Base-by-base conservation (phyloP, 2,329 filamentous ascomycete genomes). In the Colletotrichum lentis region DNA sequence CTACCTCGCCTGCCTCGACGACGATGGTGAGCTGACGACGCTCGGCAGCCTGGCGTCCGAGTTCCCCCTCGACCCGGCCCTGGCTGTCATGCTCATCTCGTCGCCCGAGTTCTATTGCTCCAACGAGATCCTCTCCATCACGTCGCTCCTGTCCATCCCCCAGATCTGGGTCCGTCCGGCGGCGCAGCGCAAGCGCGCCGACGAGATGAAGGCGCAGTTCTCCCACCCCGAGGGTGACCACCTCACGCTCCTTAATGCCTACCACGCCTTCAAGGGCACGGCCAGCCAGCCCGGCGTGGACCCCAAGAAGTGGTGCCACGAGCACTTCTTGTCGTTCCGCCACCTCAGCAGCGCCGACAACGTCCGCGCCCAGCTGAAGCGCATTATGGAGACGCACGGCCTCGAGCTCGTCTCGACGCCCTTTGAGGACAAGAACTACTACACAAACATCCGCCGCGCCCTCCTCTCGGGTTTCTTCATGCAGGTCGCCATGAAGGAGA, bases 51-150 rank as follows among this genome's bases (percentile, higher is more conserved):
- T 97, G 66, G 95, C 96, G 0, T 97, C 96, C 4, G 94, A 97
- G 72, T 99, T 98, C 76, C 96, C 96, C 43, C 87, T 99, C 24
- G 96, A 99, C 77, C 96, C 96, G 1, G 89, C 94, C 0, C 84
- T 99, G 41, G 96, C 96, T 0, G 96, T 99, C 71, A 98, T 99
- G 96, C 86, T 99, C 66, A 97, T 99, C 78, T 94, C 91, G 12
- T 97, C 94, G 8, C 95, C 96, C 12, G 96, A 99, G 76, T 99
- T 99, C 80, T 97, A 96, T 82, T 99, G 96, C 85, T 97, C 94
- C 53, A 98, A 98, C 80, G 96, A 99, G 83, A 96, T 99, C 47
- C 86, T 99, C 16, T 98, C 96, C 49, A 91, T 99, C 74, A 97
- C 94, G 1, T 91, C 96, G 1, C 87, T 99, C 12, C 88, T 99